Evolutionary conservation across 2,329 filamentous ascomycete species (phyloP), one percentile per base, ranked within the genome.

Genomic region (Botrytis squamosa): DNA sequence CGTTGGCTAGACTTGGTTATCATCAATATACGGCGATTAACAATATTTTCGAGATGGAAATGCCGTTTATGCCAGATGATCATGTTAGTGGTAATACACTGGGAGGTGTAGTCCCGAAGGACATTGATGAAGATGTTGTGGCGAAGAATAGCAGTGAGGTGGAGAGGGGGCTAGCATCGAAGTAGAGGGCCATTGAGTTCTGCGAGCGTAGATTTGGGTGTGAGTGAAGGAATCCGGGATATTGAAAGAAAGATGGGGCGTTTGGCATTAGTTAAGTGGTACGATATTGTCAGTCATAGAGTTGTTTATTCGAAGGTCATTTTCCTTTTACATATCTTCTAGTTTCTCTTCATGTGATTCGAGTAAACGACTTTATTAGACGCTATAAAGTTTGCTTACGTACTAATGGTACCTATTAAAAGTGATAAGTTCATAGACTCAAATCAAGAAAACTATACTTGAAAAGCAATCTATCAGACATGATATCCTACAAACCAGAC

Each of bases 41-140:
- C 2, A 46, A 75, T 59, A 62, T 75, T 10, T 75, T 77, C 29
- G 73, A 76, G 6, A 74, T 75, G 73, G 55, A 73, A 33, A 73
- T 74, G 63, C 75, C 75, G 8, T 73, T 76, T 40, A 76, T 74
- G 75, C 73, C 75, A 38, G 72, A 73, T 76, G 73, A 77, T 73
- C 22, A 73, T 64, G 74, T 74, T 33, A 72, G 71, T 57, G 71
- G 69, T 20, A 64, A 69, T 36, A n/a, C 36, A 0, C 10, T 75
- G 4, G 70, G 70, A 29, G 73, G 70, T 40, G 60, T n/a, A 3
- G 70, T 65, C 4, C 16, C 46, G 0, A 57, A 65, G 25, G 38
- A 71, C 1, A 8, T 49, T 8, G 59, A 55, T 33, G 25, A 57
- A 22, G n/a, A 25, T 0, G 12, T 7, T 25, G 42, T n/a, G 20